Base-by-base conservation (phyloP, 192 early-diverging fungal species). In the Entomortierella beljakovae region DNA sequence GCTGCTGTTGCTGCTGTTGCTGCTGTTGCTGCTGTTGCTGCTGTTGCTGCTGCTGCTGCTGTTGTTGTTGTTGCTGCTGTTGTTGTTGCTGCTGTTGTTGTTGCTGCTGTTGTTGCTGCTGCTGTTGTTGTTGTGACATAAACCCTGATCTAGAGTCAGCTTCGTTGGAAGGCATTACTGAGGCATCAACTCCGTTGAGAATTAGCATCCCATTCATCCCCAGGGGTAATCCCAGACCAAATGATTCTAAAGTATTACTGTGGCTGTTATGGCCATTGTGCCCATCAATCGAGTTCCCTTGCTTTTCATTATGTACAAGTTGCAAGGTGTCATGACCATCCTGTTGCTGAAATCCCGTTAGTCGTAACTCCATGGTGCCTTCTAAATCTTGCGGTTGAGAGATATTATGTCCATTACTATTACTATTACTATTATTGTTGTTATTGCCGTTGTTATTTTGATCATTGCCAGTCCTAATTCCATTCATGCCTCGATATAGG, bases 221-320 rank as follows among this genome's bases (percentile, higher is more conserved):
- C 28, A 79, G 38, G 16, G 69, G 66, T 1, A 79, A 62, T 28
- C 57, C 75, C n/a, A 79, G 57, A 8, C 64, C 56, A 34, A 79
- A 6, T 1, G 75, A 16, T 8, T 51, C 62, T 22, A 63, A 52
- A 1, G 53, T 43, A 42, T 53, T 66, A 6, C 33, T 33, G 32
- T 42, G 35, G 35, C 40, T 32, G 31, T 42, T 13, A 16, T 53
- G 51, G 23, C 26, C 43, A 52, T 43, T 43, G 33, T 42, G 43
- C 29, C 38, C 34, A n/a, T 33, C 50, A 1, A 6, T 34, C 29
- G 28, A 26, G 8, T 29, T 42, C 13, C 29, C 29, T 35, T 49
- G 23, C 33, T 79, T 79, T 33, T 79, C 75, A 59, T 57, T 79
- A 70, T 79, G 54, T 69, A 79, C 75, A 79, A 79, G 67, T 59